Evolutionary conservation across 2,329 filamentous ascomycete species (phyloP).

Genomic region (Hymenoscyphus fructigenus): DNA sequence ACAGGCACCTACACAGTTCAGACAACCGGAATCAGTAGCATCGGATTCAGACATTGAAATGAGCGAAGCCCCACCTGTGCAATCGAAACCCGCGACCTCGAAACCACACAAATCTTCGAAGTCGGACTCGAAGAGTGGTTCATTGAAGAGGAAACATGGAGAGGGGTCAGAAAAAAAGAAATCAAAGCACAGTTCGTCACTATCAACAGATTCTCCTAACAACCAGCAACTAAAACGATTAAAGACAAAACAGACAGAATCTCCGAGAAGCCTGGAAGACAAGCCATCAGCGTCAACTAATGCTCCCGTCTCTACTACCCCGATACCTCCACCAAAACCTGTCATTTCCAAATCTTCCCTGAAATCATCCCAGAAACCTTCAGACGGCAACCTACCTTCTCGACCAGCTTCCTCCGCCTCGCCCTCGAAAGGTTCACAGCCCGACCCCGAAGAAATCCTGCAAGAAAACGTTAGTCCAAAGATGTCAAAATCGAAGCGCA

Average conservation of each 20-base stretch:
- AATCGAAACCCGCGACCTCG: slow-evolving; percentile 10
- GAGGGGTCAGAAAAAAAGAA: slow-evolving; percentile 22
- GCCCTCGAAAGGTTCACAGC: neutral
- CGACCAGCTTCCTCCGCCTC: neutral
- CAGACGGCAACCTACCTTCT: neutral
- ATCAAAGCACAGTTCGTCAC: slow-evolving; percentile 33
- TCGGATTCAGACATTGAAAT: slow-evolving; percentile 21
- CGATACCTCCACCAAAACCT: neutral
- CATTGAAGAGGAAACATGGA: slow-evolving; percentile 30
- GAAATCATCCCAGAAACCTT: neutral
- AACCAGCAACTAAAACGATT: slow-evolving; percentile 27
- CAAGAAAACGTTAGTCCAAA: neutral
- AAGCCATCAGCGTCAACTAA: slow-evolving; percentile 23
- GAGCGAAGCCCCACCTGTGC: slow-evolving; percentile 15
- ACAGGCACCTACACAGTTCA: slow-evolving; percentile 18
- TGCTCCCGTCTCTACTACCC: neutral
- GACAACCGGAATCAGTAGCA: slow-evolving; percentile 8
- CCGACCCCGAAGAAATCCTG: neutral
- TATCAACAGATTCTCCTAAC: slow-evolving; percentile 19
- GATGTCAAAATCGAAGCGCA: neutral
- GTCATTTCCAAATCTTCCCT: too few relatives aligned
- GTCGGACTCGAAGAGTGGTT: neutral
- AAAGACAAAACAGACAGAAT: slow-evolving; percentile 30
- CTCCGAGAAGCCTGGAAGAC: slow-evolving; percentile 19
- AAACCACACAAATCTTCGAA: slow-evolving; percentile 13